A percentile compares a stretch with the other conserved stretches of the same genome.
These are phyloP conservation scores for Saccharomycopsis synnaedendra DNA, from an alignment of 805 yeast genomes.

Conservation along the genomic window DNA sequence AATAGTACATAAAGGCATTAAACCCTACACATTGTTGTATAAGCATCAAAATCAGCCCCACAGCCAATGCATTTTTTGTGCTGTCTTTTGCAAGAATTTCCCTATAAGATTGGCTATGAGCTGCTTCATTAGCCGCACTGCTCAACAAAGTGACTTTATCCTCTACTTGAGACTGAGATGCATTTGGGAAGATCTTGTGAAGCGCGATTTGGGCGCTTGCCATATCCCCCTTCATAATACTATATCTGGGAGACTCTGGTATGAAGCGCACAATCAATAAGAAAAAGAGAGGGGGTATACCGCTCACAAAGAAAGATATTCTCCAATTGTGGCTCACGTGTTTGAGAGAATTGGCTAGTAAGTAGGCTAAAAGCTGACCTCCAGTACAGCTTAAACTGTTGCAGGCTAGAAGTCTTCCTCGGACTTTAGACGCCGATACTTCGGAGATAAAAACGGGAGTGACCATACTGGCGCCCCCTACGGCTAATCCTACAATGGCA, in stretches of 20 bases:
- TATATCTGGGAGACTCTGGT: constrained; percentile 41
- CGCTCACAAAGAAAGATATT: constrained; percentile 27
- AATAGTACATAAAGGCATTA: constrained; percentile 53
- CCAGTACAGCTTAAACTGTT: constrained; percentile 36
- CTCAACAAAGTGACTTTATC: constrained; percentile 36
- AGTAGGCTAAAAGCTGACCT: constrained; percentile 36
- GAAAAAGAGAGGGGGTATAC: constrained; percentile 31
- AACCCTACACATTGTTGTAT: constrained; percentile 53
- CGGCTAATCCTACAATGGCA: constrained; percentile 55
- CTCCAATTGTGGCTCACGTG: constrained; percentile 26
- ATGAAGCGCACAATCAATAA: constrained; percentile 28
- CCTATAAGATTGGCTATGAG: too few relatives aligned
- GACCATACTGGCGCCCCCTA: constrained; percentile 61
- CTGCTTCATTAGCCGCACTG: constrained; percentile 27
- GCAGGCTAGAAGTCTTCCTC: constrained; percentile 29
- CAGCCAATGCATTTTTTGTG: constrained; percentile 30
- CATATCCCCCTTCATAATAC: constrained; percentile 24
- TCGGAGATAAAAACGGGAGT: constrained; percentile 51
- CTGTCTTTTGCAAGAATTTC: constrained; percentile 4
- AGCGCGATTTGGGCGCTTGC: constrained; percentile 32
- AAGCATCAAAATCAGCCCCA: constrained; percentile 41
- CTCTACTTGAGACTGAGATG: constrained; percentile 31
- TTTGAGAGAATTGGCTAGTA: constrained; percentile 26
- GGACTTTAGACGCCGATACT: constrained; percentile 30
- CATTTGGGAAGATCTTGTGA: constrained; percentile 32